A percentile compares a stretch with the other conserved stretches of the same genome.
Conservation (phyloP, 2,329 filamentous ascomycete species). For the Elsinoe australis region DNA sequence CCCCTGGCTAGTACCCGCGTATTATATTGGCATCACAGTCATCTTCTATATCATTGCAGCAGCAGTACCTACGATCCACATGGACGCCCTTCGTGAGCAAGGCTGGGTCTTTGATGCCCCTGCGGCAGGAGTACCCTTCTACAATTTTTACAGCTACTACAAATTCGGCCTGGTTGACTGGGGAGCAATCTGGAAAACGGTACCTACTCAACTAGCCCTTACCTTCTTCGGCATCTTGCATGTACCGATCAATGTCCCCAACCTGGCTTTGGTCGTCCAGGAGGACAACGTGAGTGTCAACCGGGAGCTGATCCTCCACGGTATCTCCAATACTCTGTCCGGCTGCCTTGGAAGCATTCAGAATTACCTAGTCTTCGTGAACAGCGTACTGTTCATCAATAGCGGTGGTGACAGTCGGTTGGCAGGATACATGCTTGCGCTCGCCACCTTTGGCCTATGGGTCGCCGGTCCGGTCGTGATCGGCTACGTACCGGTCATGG, state of each 20-base stretch:
- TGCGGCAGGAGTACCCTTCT: constrained; percentile 80
- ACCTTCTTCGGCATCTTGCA: constrained; percentile 97
- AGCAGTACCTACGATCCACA: constrained; percentile 58
- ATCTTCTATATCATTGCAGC: constrained; percentile 73
- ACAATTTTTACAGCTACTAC: constrained; percentile 95
- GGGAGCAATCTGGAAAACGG: constrained; percentile 70
- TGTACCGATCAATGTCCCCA: constrained; percentile 95
- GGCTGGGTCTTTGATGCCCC: constrained; percentile 94
- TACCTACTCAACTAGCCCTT: constrained; percentile 91
- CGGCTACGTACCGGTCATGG: constrained; percentile 91
- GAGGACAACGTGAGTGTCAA: constrained; percentile 91
- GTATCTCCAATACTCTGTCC: constrained; percentile 84
- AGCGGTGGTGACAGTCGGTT: constrained; percentile 82
- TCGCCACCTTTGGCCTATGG: constrained; percentile 72
- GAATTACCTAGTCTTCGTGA: constrained; percentile 96
- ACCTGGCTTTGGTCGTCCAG: constrained; percentile 78
- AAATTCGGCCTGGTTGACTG: constrained; percentile 59
- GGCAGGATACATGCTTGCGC: constrained; percentile 76
- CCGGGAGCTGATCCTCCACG: constrained; percentile 83
- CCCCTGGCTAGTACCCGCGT: constrained; percentile 78
- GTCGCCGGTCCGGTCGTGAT: constrained; percentile 79
- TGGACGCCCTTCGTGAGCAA: constrained; percentile 57
- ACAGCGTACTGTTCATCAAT: constrained; percentile 92
- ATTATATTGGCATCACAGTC: constrained; percentile 70
- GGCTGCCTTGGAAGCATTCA: constrained; percentile 80